Base-by-base conservation (phyloP, 2,329 filamentous ascomycete genomes). In the Biscogniauxia marginata region DNA sequence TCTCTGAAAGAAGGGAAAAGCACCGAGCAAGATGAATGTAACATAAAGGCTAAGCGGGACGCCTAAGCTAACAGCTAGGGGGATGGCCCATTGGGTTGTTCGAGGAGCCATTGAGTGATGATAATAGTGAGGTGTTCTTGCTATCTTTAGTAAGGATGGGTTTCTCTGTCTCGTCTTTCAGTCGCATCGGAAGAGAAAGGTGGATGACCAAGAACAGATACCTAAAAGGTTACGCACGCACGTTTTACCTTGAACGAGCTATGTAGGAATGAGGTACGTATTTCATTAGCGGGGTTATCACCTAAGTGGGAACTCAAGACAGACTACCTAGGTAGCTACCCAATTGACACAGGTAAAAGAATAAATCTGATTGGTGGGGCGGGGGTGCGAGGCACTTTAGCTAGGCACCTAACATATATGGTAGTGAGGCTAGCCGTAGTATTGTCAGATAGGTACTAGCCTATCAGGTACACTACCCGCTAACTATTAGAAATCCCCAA, bases 1-100 rank as follows among this genome's bases (percentile, higher is more conserved):
- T 75, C 89, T 81, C 71, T 98, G 93, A 52, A 96, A 77, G 64
- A 80, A 84, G 2, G 90, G 86, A 65, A 84, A 85, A 13, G 87
- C 82, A 56, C 90, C 75, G 8, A 88, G 74, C 2, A 80, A 74
- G n/a, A 96, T 73, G 60, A 89, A 86, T 23, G 82, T 68, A 18
- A 84, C 74, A 73, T 95, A 96, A 22, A 89, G 65, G 43, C 81
- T 81, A 7, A 90, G 77, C 13, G 85, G 79, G 16, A 79, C 78
- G 13, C 78, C 83, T 16, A 90, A 73, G 16, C 79, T 77, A 64
- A 84, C 80, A 53, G 81, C 79, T 19, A 71, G 58, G 23, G 75
- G 67, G 50, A 75, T 66, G 7, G 72, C 64, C 70, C 67, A 71
- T 13, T 61, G 68, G 22, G 68, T 64, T 48, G 67, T 54, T 47